Evolutionary conservation across 306 rosid species (phyloP).

Genomic region (Inga leiocalycina): DNA sequence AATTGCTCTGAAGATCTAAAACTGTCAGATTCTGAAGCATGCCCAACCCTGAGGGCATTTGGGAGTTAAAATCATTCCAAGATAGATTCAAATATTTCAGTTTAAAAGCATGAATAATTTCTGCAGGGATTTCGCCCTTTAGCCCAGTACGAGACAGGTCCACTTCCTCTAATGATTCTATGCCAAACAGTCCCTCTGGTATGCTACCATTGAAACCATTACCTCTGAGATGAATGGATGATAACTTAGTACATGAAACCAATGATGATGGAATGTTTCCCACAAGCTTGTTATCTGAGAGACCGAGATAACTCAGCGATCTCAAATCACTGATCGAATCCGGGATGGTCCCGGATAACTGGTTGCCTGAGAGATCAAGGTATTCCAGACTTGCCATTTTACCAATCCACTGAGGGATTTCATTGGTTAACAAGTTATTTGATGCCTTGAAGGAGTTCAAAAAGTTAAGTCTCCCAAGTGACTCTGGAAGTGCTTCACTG

Average conservation of each 20-base stretch:
- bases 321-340: slow-evolving; percentile 53
- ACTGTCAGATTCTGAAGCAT: slow-evolving; percentile 62
- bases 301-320: slow-evolving; percentile 52
- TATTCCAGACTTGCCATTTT: slow-evolving; percentile 57
- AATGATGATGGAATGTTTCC: slow-evolving; percentile 70
- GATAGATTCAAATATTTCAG: slow-evolving; percentile 77
- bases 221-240: slow-evolving; percentile 50
- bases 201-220: slow-evolving; percentile 69
- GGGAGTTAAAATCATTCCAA: slow-evolving; percentile 77
- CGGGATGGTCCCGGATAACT: slow-evolving; percentile 60
- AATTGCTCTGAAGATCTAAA: slow-evolving; percentile 67
- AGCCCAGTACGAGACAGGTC: slow-evolving; percentile 67
- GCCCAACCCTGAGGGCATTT: slow-evolving; percentile 74
- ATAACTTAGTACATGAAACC: slow-evolving; percentile 51
- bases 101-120: slow-evolving; percentile 62
- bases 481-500: slow-evolving; percentile 55
- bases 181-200: slow-evolving; percentile 76
- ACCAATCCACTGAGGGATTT: slow-evolving; percentile 76
- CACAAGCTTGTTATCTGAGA: slow-evolving; percentile 61
- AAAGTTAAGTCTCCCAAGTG: slow-evolving; percentile 50
- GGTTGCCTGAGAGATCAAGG: slow-evolving; percentile 69
- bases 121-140: slow-evolving; percentile 69
- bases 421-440: slow-evolving; percentile 53
- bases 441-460: slow-evolving; percentile 48
- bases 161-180: slow-evolving; percentile 70